phyloP scores from a whole-genome alignment of 2,329 filamentous ascomycete genomes.

The Cytospora mali region DNA sequence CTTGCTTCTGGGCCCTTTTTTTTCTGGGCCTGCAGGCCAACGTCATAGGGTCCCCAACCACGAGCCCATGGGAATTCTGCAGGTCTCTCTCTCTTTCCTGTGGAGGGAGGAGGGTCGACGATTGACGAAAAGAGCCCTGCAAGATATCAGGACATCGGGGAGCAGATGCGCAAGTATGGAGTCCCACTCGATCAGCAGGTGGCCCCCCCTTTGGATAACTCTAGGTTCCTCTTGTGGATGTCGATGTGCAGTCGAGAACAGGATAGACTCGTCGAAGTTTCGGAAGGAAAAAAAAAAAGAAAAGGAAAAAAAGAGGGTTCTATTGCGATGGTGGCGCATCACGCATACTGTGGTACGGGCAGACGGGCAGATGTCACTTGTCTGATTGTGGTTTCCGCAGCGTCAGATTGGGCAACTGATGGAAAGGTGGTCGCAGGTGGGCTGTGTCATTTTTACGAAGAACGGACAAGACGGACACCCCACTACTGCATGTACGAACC shows the following conservation, averaged over 20 bases:
- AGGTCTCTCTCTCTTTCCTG: constrained; percentile 5
- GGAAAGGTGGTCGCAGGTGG: constrained; percentile 17
- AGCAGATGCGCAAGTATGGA: too few relatives aligned
- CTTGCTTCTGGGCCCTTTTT: constrained; percentile 23
- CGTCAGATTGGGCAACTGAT: constrained; percentile 21
- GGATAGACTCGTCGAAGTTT: constrained; percentile 17
- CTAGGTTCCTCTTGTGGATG: constrained; percentile 2
- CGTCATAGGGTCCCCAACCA: constrained; percentile 27
- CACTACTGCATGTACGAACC: constrained; percentile 1
- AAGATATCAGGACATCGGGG: neutral
- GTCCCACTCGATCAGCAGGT: neutral
- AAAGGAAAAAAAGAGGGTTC: neutral
- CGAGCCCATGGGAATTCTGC: constrained; percentile 4
- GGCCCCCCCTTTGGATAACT: neutral
- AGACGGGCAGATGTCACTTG: constrained; percentile 14
- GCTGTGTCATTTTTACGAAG: constrained; percentile 24
- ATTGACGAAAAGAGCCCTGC: neutral
- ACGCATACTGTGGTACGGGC: too few relatives aligned
- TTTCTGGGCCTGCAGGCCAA: constrained; percentile 24
- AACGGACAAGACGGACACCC: constrained; percentile 1
- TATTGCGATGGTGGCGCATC: constrained; percentile 7
- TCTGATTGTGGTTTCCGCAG: constrained; percentile 14
- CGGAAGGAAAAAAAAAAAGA: too few relatives aligned
- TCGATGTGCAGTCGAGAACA: constrained; percentile 20
- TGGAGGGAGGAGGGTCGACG: neutral